Conservation (phyloP, 345 rosid species). For the Zanthoxylum bungeanum region DNA sequence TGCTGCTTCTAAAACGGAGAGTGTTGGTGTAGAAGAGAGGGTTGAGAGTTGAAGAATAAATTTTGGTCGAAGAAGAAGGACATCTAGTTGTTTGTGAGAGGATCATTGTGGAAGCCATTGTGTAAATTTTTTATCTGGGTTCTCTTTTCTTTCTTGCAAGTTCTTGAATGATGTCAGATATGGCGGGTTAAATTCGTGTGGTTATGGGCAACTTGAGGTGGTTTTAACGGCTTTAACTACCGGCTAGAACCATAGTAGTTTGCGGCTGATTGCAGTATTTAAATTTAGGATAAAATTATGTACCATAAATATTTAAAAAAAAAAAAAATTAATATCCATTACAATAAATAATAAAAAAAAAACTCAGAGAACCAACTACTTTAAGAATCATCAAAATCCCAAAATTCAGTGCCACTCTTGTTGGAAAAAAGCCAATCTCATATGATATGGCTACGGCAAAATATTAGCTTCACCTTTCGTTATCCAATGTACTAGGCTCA, state of each 20-base stretch:
- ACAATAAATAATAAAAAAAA: too few relatives aligned
- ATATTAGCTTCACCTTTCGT: neutral
- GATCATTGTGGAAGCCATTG: slow-evolving; percentile 15
- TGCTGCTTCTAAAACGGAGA: slow-evolving; percentile 22
- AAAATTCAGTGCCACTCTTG: too few relatives aligned
- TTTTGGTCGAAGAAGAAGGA: slow-evolving; percentile 17
- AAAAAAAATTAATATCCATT: too few relatives aligned
- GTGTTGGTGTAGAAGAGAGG: slow-evolving; percentile 19
- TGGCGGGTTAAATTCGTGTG: slow-evolving; percentile 23
- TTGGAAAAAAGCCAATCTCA: neutral
- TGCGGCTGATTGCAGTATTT: too few relatives aligned
- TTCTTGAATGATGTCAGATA: neutral
- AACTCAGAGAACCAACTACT: too few relatives aligned
- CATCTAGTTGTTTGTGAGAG: slow-evolving; percentile 15
- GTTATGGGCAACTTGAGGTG: neutral
- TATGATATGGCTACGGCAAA: neutral
- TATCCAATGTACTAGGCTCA: too few relatives aligned
- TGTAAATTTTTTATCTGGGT: neutral
- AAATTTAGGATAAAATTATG: too few relatives aligned
- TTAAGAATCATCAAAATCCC: too few relatives aligned
- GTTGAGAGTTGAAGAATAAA: slow-evolving; percentile 19
- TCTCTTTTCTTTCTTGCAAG: neutral
- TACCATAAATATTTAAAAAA: too few relatives aligned
- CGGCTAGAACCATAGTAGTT: too few relatives aligned
- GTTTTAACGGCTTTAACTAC: slow-evolving; percentile 1